Evolutionary conservation across 768 basidiomycete species (phyloP).

Genomic region (Tylopilus felleus): DNA sequence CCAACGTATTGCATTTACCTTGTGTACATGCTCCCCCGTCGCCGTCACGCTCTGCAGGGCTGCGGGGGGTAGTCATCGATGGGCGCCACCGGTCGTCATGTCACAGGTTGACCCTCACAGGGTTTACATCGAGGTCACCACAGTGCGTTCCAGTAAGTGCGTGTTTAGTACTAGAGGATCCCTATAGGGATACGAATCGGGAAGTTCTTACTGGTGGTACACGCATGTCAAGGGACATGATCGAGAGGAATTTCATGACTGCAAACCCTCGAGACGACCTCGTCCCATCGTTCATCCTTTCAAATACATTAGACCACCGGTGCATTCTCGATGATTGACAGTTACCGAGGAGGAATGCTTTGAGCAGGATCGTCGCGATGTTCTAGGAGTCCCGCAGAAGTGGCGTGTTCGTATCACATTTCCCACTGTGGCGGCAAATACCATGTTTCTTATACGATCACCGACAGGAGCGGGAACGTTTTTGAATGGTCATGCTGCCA

Average conservation of each 20-base stretch:
- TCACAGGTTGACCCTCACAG: neutral
- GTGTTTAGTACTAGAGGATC: neutral
- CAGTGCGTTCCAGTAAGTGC: neutral
- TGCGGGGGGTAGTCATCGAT: conserved; percentile 7
- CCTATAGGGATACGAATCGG: neutral
- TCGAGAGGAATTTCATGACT: neutral
- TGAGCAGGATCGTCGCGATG: neutral
- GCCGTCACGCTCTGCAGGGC: neutral
- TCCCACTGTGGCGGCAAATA: neutral
- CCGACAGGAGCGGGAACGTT: neutral
- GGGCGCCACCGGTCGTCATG: neutral
- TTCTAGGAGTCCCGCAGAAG: neutral
- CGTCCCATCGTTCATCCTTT: neutral
- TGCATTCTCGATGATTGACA: neutral
- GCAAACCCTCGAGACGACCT: neutral
- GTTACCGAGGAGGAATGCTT: neutral
- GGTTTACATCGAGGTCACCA: conserved; percentile 3
- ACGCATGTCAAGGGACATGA: neutral
- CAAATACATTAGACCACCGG: neutral
- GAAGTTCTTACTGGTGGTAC: neutral
- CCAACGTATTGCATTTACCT: neutral
- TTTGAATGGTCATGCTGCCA: neutral
- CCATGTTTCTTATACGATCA: neutral
- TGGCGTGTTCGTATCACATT: neutral
- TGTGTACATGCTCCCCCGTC: no score